Conservation (phyloP, 2,329 filamentous ascomycete genomes). For the Colletotrichum plurivorum region DNA sequence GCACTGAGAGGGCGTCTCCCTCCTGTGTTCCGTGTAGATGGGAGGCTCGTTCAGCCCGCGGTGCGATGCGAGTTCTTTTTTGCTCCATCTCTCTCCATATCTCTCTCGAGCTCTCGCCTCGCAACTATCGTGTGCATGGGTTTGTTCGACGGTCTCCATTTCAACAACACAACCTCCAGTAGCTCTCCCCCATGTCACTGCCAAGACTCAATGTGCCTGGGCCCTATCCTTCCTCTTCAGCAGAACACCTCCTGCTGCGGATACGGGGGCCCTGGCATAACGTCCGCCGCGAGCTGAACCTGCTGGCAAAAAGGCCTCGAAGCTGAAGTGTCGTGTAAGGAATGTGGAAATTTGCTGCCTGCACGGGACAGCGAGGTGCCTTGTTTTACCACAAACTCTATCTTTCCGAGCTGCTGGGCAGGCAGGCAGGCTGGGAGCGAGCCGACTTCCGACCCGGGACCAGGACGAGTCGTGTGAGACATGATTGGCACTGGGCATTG, state of each 20-base stretch:
- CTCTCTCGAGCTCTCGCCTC: too few species aligned
- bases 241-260: neutral
- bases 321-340: constrained; percentile 5
- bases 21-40: too few species aligned
- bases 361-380: constrained; percentile 34
- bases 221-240: neutral
- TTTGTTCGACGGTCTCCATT: neutral
- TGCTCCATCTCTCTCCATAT: too few species aligned
- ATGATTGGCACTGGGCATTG: neutral
- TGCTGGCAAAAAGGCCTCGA: neutral
- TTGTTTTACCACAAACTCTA: constrained; percentile 40
- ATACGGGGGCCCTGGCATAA: constrained; percentile 19
- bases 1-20: too few species aligned
- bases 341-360: constrained; percentile 38
- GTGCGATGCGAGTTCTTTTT: too few species aligned
- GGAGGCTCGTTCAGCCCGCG: too few species aligned
- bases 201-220: constrained; percentile 16
- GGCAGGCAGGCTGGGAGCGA: constrained; percentile 24
- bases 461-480: constrained; percentile 32
- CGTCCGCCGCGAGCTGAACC: constrained; percentile 16
- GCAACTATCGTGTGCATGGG: too few species aligned
- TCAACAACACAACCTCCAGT: neutral
- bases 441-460: constrained; percentile 37
- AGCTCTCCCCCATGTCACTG: neutral
- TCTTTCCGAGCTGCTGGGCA: constrained; percentile 32